Conservation (phyloP, 805 yeast species). For the Nakazawaea wickerhamii region DNA sequence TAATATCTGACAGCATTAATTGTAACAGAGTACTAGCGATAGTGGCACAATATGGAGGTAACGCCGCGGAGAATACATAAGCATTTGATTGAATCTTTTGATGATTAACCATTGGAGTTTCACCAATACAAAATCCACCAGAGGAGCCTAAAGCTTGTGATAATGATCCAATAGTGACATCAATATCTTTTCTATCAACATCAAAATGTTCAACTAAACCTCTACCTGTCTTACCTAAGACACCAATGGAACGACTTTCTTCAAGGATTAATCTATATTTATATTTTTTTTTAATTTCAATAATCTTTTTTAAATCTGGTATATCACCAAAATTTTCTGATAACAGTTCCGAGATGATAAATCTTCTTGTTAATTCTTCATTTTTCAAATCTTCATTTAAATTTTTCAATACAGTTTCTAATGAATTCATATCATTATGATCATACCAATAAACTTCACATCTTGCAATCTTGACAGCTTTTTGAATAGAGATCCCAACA, state of each 20-base stretch:
- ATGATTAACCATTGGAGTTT: slow-evolving; percentile 75
- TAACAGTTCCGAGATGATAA: slow-evolving; percentile 86
- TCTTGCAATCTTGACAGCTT: slow-evolving; percentile 82
- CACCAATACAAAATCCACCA: slow-evolving; percentile 94
- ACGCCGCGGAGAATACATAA: slow-evolving; percentile 88
- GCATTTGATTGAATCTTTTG: slow-evolving; percentile 89
- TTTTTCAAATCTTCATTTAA: slow-evolving; percentile 53
- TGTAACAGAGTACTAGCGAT: slow-evolving; percentile 52
- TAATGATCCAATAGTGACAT: slow-evolving; percentile 83
- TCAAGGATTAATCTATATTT: slow-evolving; percentile 86
- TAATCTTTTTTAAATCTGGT: slow-evolving; percentile 60
- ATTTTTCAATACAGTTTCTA: slow-evolving; percentile 63
- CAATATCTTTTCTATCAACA: slow-evolving; percentile 66
- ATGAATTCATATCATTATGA: slow-evolving; percentile 83
- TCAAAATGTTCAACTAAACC: slow-evolving; percentile 76
- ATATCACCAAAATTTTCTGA: slow-evolving; percentile 80
- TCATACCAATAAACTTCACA: slow-evolving; percentile 78
- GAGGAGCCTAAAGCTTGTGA: slow-evolving; percentile 77
- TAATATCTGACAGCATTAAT: slow-evolving; percentile 36
- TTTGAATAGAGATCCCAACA: slow-evolving; percentile 72
- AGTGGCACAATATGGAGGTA: slow-evolving; percentile 86
- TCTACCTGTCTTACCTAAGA: slow-evolving; percentile 77
- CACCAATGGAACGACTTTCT: slow-evolving; percentile 83
- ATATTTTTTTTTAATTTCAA: slow-evolving; percentile 71
- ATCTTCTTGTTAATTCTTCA: slow-evolving; percentile 83